Base-by-base conservation (phyloP, 2,329 filamentous ascomycete species). In the Verticillium longisporum region DNA sequence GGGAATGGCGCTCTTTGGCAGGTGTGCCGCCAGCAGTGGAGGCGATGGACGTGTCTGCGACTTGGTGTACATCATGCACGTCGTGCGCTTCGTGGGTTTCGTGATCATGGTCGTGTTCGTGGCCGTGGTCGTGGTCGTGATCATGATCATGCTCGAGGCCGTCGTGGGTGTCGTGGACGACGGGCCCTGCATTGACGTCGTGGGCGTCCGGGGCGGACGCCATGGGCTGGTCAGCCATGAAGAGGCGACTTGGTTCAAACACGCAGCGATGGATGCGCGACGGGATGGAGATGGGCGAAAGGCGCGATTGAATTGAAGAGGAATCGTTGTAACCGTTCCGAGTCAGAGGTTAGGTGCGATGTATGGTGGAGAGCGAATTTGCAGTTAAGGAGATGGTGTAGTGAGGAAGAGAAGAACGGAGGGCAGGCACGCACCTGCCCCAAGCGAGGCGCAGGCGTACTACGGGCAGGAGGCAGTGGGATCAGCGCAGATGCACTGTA, bases 1-100 rank as follows among this genome's bases (percentile, higher is more conserved):
- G 73, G 1, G 83, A 86, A 66, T 86, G 82, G 10, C 84, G 82
- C 71, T 86, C 83, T 63, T 75, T 77, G 18, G 72, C 32, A 21
- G 60, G 61, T 31, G 62, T 62, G 21, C 54, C 60, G 54, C 53
- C 53, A 14, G 62, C 55, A 1, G 64, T 31, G 45, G 38, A 60
- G 53, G 61, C 60, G 45, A 36, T 55, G 59, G 56, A 63, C 58
- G 45, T 61, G 32, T 55, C 61, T 53, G 61, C 61, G 37, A 57
- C 55, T 31, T 64, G 56, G 21, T 62, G 55, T 11, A 55, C 33
- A 31, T 63, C 60, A 57, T 64, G 63, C n/a, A 60, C 61, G 38
- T 64, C 62, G 59, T 64, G 62, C 37, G 61, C 57, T 14, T 41
- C 33, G 45, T 64, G 54, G 54, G 26, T 14, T 14, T 59, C 57